Percentiles rank a stretch among this genome's conserved stretches.
These are phyloP conservation scores for Globisporangium megalacanthum DNA, from an alignment of 352 stramenopile species.

Conservation along the genomic window DNA sequence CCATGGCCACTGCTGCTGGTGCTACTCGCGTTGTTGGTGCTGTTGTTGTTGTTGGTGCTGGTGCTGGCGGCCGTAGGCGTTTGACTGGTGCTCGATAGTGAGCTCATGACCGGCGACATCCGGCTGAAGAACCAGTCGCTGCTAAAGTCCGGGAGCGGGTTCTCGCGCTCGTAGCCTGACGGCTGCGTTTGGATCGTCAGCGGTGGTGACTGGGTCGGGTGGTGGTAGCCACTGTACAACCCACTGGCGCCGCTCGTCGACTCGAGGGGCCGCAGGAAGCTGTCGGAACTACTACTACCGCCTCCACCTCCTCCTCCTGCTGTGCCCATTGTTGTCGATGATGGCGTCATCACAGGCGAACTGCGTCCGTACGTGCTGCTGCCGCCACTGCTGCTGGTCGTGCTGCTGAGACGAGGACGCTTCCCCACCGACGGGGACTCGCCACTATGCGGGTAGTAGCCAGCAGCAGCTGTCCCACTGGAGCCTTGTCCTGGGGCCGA, in stretches of 20 bases:
- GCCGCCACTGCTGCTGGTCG: conserved; percentile 18
- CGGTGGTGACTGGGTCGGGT: conserved; percentile 1
- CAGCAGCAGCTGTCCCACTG: conserved; percentile 1
- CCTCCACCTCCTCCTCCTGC: background rate
- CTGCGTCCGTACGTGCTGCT: conserved; percentile 18
- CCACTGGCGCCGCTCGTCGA: conserved; percentile 8
- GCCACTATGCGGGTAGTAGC: conserved; percentile 7
- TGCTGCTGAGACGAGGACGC: conserved; percentile 18
- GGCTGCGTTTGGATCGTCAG: conserved; percentile 11
- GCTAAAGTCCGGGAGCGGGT: conserved; percentile 44
- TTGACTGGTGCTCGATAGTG: conserved; percentile 3
- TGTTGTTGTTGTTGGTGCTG: conserved; percentile 9
- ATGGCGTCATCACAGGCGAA: conserved; percentile 10
- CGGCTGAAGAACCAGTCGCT: conserved; percentile 30
- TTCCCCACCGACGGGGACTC: conserved; percentile 15
- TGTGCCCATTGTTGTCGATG: conserved; percentile 3
- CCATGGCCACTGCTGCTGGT: background rate
- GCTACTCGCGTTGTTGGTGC: background rate
- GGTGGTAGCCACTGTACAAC: conserved; percentile 17
- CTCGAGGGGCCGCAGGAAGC: conserved; percentile 17
- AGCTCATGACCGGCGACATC: conserved; percentile 16
- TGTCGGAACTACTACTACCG: conserved; percentile 2
- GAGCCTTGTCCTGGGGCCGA: background rate
- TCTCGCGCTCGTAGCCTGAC: conserved; percentile 32
- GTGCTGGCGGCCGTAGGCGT: background rate